Conservation (phyloP, 2,329 filamentous ascomycete species). For the Trichophyton verrucosum region DNA sequence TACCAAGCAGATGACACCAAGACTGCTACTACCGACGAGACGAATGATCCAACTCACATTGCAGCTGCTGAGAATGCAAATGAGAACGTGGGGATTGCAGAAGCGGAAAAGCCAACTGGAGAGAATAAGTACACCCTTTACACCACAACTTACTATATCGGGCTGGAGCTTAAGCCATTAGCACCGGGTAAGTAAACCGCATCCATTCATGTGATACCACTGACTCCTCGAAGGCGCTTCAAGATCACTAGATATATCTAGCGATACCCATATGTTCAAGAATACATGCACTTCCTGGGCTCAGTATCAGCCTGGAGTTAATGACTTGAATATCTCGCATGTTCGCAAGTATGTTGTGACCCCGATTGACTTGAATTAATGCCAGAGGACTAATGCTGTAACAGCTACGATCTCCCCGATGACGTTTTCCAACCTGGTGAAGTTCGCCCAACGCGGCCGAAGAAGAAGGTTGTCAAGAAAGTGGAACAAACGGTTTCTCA, state of each 20-base stretch:
- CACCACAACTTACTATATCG: constrained; percentile 90
- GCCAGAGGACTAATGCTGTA: constrained; percentile 13
- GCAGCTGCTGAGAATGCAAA: constrained; percentile 36
- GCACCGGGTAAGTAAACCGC: constrained; percentile 49
- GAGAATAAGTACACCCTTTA: constrained; percentile 48
- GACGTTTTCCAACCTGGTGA: constrained; percentile 81
- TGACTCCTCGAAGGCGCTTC: constrained; percentile 29
- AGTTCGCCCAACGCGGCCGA: constrained; percentile 48
- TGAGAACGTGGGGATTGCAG: constrained; percentile 29
- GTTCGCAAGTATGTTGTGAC: constrained; percentile 60
- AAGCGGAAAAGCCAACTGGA: constrained; percentile 25
- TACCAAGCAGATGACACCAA: constrained; percentile 45
- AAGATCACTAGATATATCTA: constrained; percentile 46
- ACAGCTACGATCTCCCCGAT: constrained; percentile 71
- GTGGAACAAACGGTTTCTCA: constrained; percentile 19
- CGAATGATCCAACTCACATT: constrained; percentile 38
- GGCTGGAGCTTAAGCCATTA: constrained; percentile 63
- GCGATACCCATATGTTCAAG: constrained; percentile 77
- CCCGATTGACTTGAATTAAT: background rate
- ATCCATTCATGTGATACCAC: constrained; percentile 16
- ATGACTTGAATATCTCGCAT: constrained; percentile 69
- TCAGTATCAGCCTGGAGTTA: constrained; percentile 61
- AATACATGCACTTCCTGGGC: constrained; percentile 64
- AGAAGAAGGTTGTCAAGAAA: constrained; percentile 40
- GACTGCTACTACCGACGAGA: constrained; percentile 41